Evolutionary conservation across 1,139 yeast species (phyloP), one percentile per base, ranked within the genome.

Genomic region (Eremothecium sinecaudum): DNA sequence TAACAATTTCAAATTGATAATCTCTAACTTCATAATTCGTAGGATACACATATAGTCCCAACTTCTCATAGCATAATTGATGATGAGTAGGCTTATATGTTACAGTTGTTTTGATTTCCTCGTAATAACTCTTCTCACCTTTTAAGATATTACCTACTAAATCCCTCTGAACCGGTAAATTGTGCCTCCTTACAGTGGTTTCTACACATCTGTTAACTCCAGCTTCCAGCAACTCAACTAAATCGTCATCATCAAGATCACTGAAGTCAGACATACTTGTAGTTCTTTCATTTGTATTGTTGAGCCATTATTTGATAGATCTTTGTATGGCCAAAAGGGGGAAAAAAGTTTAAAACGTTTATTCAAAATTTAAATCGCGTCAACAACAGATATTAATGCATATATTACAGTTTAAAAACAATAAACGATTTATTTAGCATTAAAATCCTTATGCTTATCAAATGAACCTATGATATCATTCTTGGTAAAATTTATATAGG

Each of bases 1-100:
- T 64, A 2, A 86, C 86, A 39, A 90, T 86, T 43, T 77, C 77
- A 53, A 69, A 75, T 60, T 92, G 99, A 53, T 92, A 92, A 42
- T 83, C 94, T 50, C 99, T 71, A 1, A 79, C 65, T 41, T 82
- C 82, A 43, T 74, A 71, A 52, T 90, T 90, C 1, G 86, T 76
- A 0, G 99, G 98, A 53, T 90, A 92, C 1, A 83, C 63, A 51
- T 78, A 84, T 0, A 74, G 64, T 5, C 46, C 36, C n/a, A 75
- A 51, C 16, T 51, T 56, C 1, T 54, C 53, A 21, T 56, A 51
- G 45, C 71, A 63, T 33, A 71, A 51, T 7, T 44, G 50, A 46
- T 75, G 81, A 44, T 73, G 79, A 0, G 76, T 70, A 1, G 73
- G 66, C 2, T 55, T 58, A 40, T 47, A 63, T 0, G 55, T 51